A percentile compares a stretch with the other conserved stretches of the same genome.
phyloP scores from a whole-genome alignment of 371 early-diverging fungal genomes.

The Circinella umbellata region DNA sequence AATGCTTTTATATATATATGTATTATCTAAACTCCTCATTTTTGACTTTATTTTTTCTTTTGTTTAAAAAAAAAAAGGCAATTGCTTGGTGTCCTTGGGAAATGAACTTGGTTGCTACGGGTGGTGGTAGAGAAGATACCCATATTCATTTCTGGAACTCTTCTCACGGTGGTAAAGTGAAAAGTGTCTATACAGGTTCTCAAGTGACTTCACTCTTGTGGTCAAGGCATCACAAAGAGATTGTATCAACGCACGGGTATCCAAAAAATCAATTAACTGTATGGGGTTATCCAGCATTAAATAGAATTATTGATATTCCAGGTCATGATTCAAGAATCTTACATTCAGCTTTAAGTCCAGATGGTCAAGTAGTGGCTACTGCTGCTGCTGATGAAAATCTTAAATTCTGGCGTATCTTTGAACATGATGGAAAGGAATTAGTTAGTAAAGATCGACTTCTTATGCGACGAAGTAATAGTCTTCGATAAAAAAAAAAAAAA shows the following conservation, averaged over 20 bases:
- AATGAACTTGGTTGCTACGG: slow-evolving; percentile 88
- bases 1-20: too few species aligned
- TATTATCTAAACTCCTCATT: too few species aligned
- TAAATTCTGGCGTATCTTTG: slow-evolving; percentile 98
- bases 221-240: slow-evolving; percentile 92
- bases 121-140: slow-evolving; percentile 95
- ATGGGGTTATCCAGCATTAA: slow-evolving; percentile 89
- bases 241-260: slow-evolving; percentile 94
- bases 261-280: slow-evolving; percentile 87
- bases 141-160: slow-evolving; percentile 97
- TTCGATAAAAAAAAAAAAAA: slow-evolving; percentile 17
- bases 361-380: slow-evolving; percentile 91
- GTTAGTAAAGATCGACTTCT: slow-evolving; percentile 3
- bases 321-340: slow-evolving; percentile 94
- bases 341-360: slow-evolving; percentile 90
- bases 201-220: slow-evolving; percentile 96
- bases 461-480: slow-evolving; percentile 22
- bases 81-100: slow-evolving; percentile 99
- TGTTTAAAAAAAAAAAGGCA: slow-evolving; percentile 66
- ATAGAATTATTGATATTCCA: slow-evolving; percentile 76
- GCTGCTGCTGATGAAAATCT: slow-evolving; percentile 95
- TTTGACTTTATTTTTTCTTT: neutral
- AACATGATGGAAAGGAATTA: slow-evolving; percentile 33
- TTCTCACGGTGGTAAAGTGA: slow-evolving; percentile 66
- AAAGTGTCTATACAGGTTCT: slow-evolving; percentile 82